Conservation (phyloP, 2,329 filamentous ascomycete genomes). For the Microcera coccophila region DNA sequence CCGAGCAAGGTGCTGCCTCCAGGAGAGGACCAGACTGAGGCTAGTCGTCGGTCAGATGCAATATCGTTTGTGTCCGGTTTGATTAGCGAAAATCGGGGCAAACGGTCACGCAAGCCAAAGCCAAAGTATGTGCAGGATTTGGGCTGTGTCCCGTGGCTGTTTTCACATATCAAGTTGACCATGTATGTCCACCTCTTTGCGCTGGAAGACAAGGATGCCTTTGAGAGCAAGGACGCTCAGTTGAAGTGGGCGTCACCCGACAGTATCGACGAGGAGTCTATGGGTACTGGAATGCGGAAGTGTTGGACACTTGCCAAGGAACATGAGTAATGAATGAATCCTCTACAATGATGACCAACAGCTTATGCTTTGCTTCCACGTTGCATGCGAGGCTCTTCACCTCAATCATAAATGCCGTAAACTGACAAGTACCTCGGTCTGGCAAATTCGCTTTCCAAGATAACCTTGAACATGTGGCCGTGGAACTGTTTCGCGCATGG, state of each 20-base stretch:
- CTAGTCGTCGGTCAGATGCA: slow-evolving; percentile 36
- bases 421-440: too few relatives aligned
- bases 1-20: slow-evolving; percentile 44
- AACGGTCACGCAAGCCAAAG: slow-evolving; percentile 2
- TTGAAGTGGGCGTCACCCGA: slow-evolving; percentile 36
- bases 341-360: too few relatives aligned
- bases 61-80: slow-evolving; percentile 30
- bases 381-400: too few relatives aligned
- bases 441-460: too few relatives aligned
- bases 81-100: slow-evolving; percentile 13
- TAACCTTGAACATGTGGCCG: too few relatives aligned
- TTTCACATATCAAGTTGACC: slow-evolving; percentile 53
- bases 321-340: slow-evolving; percentile 12
- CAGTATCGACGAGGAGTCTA: slow-evolving; percentile 47
- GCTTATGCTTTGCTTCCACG: too few relatives aligned
- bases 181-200: slow-evolving; percentile 56
- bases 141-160: slow-evolving; percentile 54
- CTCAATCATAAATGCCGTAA: too few relatives aligned
- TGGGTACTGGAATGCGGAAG: slow-evolving; percentile 58
- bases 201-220: slow-evolving; percentile 22
- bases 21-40: slow-evolving; percentile 13
- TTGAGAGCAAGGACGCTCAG: slow-evolving; percentile 14
- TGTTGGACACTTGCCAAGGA: slow-evolving; percentile 47
- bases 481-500: too few relatives aligned
- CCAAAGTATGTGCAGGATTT: slow-evolving; percentile 39